These are phyloP conservation scores for Trypanosoma caninum DNA, from an alignment of 208 protist species.

Conservation along the genomic window DNA sequence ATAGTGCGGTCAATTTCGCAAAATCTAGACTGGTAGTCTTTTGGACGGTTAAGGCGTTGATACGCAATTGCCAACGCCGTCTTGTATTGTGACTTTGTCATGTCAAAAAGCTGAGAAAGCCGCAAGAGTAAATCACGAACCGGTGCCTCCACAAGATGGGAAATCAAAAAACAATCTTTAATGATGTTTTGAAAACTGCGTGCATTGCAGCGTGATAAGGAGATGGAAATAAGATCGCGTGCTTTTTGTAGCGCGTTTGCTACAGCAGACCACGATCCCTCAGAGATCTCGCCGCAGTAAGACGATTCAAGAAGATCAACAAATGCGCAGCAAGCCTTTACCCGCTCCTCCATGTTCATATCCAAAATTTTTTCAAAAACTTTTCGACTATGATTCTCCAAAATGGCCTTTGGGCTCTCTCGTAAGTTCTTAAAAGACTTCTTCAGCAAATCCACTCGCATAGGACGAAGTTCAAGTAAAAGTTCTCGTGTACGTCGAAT, in stretches of 20 bases:
- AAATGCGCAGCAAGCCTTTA: conserved; percentile 33
- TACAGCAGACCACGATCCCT: conserved; percentile 29
- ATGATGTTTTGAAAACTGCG: conserved; percentile 34
- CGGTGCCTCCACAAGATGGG: conserved; percentile 46
- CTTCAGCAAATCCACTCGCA: conserved; percentile 6
- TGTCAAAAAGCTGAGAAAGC: conserved; percentile 43
- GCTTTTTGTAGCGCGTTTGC: conserved; percentile 26
- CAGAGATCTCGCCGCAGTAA: conserved; percentile 27
- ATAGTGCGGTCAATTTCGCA: conserved; percentile 53
- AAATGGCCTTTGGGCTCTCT: conserved; percentile 23
- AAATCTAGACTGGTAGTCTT: conserved; percentile 69
- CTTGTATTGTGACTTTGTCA: conserved; percentile 34
- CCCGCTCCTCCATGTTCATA: conserved; percentile 33
- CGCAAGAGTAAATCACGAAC: conserved; percentile 56
- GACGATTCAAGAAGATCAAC: conserved; percentile 44
- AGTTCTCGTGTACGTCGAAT: conserved; percentile 39
- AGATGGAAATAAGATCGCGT: conserved; percentile 27
- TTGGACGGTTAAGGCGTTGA: conserved; percentile 36
- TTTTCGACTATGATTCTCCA: conserved; percentile 33
- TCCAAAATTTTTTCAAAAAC: conserved; percentile 35
- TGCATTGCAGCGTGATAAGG: conserved; percentile 24
- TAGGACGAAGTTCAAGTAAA: conserved; percentile 33
- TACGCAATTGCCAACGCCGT: conserved; percentile 43
- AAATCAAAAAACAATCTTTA: conserved; percentile 30
- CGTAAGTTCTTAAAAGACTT: conserved; percentile 9